phyloP scores from a whole-genome alignment of 2,329 filamentous ascomycete genomes.

The Hypoxylon sp. region DNA sequence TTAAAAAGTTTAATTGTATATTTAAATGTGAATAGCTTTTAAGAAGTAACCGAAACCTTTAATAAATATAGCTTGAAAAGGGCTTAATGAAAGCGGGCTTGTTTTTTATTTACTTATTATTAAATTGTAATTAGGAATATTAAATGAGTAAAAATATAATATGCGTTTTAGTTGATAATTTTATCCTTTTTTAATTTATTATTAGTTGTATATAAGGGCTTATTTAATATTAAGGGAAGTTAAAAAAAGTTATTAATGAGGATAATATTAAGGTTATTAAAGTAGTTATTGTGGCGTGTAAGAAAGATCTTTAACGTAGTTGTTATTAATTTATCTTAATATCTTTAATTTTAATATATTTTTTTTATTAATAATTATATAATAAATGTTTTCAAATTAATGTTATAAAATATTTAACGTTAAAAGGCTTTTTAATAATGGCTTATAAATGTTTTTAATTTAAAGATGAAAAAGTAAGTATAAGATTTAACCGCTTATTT shows the following conservation, averaged over 20 bases:
- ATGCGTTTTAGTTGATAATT: background rate
- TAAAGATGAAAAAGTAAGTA: too few relatives aligned
- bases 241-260: conserved; percentile 7
- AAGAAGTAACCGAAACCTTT: background rate
- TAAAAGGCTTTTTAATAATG: too few relatives aligned
- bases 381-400: background rate
- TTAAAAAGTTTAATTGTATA: conserved; percentile 4
- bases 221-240: conserved; percentile 5
- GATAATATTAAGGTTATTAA: conserved; percentile 3
- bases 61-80: background rate
- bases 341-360: conserved; percentile 1
- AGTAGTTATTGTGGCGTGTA: background rate
- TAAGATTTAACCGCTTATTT: too few relatives aligned
- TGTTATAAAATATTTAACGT: background rate
- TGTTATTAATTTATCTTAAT: background rate
- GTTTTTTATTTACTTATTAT: background rate
- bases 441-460: too few relatives aligned
- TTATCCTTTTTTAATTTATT: conserved; percentile 2
- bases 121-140: background rate
- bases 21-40: background rate
- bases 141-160: background rate
- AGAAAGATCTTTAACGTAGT: background rate
- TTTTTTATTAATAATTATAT: conserved; percentile 14
- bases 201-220: background rate
- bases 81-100: background rate